Base-by-base conservation (phyloP, 768 basidiomycete genomes). In the Boletus subparvulus region DNA sequence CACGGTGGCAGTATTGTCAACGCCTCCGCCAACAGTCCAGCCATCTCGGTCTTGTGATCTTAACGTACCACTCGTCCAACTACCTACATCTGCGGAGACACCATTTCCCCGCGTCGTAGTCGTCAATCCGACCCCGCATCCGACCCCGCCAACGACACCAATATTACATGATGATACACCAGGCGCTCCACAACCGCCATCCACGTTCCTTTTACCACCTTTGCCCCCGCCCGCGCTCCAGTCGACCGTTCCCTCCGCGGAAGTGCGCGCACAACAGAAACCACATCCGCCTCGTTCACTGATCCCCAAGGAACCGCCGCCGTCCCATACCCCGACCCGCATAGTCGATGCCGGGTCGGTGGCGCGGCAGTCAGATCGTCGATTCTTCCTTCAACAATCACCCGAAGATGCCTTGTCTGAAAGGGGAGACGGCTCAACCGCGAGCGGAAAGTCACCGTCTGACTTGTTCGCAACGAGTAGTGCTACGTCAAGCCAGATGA, bases 61-160 rank as follows among this genome's bases (percentile, higher is more conserved):
- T 9, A 55, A 47, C 17, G 56, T 72, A 3, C 74, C 72, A 8
- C 55, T 63, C 11, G 71, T 74, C 14, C 65, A 66, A 40, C 44
- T 69, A 2, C 73, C 73, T 3, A 50, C 71, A 1, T 24, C 63
- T 6, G 24, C 64, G 2, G 62, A 69, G 28, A 62, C 56, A 58
- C 71, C 52, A 64, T 75, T 81, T 33, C 86, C 85, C 14, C 77
- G 79, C 28, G 78, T 92, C 7, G 80, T 90, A 16, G 79, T 92
- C 21, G 83, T 90, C 10, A 84, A 87, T 61, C 87, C 89, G 17
- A 90, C 89, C 0, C 89, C 88, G 3, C 86, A 86, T 60, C 87
- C 86, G 1, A 92, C 90, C 1, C 89, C 90, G 8, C 90, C 90
- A 3, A 80, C 84, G 2, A 88, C 88, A 1, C 89, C 87, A 10